Base-by-base conservation (phyloP, 1,284 basidiomycete genomes). In the Hortiboletus rubellus region DNA sequence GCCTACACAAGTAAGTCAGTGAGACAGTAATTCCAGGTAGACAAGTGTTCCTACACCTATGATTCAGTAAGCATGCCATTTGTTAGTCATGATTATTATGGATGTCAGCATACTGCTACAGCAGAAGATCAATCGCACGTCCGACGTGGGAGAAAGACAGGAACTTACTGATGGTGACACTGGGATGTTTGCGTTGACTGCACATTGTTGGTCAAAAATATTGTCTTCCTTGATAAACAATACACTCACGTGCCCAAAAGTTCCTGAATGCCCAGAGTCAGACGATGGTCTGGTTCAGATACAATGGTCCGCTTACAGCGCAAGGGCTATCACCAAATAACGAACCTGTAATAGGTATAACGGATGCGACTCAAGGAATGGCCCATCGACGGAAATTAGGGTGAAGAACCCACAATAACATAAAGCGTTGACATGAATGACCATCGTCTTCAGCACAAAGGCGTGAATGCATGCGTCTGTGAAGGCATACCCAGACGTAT, bases 171-270 rank as follows among this genome's bases (percentile, higher is more conserved):
- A 41, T 31, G 62, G 59, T 42, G 54, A 38, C 52, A 62, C 58
- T 8, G 50, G 33, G 9, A 67, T 50, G 31, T 57, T 61, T 38
- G 66, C 61, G 15, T 58, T 66, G 40, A 65, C 63, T 65, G 24
- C 17, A 43, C 8, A 1, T 31, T 27, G 3, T 36, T 5, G 22
- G 15, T 63, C 36, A 61, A 34, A 10, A 12, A 15, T 10, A 42
- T 7, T 10, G 40, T 8, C 15, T 17, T 43, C 6, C 18, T 30
- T 3, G 7, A 37, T 27, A 18, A 5, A 31, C 5, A 7, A 14
- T 9, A 18, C 22, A 47, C 53, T 47, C n/a, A 66, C 62, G 50
- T 43, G 62, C 62, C 62, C 58, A 61, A 48, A 58, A 65, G 17
- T 42, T 42, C 6, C 65, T 67, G 36, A 15, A 44, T 17, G 2